These are phyloP conservation scores for Leptographium procerum DNA, from an alignment of 2,329 filamentous ascomycete genomes.

Conservation along the genomic window DNA sequence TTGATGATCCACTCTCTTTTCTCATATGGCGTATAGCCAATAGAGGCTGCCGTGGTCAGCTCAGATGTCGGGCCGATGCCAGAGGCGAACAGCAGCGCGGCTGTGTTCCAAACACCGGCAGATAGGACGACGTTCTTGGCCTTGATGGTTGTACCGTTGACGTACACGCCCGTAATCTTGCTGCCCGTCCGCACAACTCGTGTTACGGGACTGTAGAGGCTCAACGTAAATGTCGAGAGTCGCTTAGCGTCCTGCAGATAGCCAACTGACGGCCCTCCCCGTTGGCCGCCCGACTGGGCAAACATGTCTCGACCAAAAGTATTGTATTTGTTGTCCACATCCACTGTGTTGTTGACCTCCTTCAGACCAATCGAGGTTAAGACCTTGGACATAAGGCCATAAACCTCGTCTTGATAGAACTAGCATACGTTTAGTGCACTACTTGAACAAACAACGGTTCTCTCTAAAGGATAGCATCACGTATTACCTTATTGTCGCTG, in stretches of 20 bases:
- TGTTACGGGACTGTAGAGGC: neutral
- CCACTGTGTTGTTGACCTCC: neutral
- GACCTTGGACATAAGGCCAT: neutral
- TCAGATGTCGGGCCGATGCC: neutral
- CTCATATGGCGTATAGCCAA: neutral
- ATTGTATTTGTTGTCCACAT: conserved; percentile 1
- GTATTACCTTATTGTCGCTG: neutral
- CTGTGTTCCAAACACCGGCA: conserved; percentile 1
- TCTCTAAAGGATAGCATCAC: neutral
- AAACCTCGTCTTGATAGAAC: neutral
- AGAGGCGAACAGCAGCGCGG: neutral
- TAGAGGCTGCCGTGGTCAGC: neutral
- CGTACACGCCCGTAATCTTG: neutral
- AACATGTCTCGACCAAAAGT: conserved; percentile 3
- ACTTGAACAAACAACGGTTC: too few species aligned
- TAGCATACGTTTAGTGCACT: neutral
- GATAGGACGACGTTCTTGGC: conserved; percentile 1
- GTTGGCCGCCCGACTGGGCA: neutral
- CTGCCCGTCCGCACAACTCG: neutral
- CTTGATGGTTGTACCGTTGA: neutral
- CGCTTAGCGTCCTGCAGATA: neutral
- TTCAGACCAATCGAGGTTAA: neutral
- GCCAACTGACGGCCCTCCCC: neutral
- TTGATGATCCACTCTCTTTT: neutral
- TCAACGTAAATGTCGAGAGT: neutral